phyloP scores from a whole-genome alignment of 345 rosid genomes.

The Draba incana region DNA sequence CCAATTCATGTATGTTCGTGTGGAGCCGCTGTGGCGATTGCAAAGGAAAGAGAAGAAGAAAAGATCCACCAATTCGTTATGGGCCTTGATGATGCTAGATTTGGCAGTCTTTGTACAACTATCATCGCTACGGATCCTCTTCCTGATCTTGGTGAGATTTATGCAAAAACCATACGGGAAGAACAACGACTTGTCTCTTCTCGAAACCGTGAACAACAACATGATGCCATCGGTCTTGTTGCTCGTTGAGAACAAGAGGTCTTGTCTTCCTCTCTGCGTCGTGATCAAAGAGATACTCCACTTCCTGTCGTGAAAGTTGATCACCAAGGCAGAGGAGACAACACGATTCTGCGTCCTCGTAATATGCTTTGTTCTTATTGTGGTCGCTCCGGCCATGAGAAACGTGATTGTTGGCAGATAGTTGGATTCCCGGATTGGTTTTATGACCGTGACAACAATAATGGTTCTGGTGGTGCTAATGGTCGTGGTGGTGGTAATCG shows the following conservation, averaged over 20 bases:
- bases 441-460: too few species aligned
- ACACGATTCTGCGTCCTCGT: slow-evolving; percentile 33
- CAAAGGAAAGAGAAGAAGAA: background rate
- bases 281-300: too few species aligned
- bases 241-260: background rate
- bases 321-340: background rate
- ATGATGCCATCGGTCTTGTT: background rate
- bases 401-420: too few species aligned
- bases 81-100: background rate
- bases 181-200: too few species aligned
- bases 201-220: too few species aligned
- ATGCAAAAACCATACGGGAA: too few species aligned
- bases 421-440: too few species aligned
- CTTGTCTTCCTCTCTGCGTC: too few species aligned
- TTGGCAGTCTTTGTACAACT: background rate
- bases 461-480: background rate
- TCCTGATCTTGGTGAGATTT: too few species aligned
- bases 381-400: background rate
- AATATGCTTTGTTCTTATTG: background rate
- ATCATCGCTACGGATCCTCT: too few species aligned
- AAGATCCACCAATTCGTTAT: background rate
- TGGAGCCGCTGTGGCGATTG: background rate
- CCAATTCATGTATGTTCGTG: background rate
- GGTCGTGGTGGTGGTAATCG: background rate
- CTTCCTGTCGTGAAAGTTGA: too few species aligned